Evolutionary conservation across 75 land plant genomes (phyloP), one percentile per base, ranked within the genome.

Genomic region (Cunninghamia lanceolata): DNA sequence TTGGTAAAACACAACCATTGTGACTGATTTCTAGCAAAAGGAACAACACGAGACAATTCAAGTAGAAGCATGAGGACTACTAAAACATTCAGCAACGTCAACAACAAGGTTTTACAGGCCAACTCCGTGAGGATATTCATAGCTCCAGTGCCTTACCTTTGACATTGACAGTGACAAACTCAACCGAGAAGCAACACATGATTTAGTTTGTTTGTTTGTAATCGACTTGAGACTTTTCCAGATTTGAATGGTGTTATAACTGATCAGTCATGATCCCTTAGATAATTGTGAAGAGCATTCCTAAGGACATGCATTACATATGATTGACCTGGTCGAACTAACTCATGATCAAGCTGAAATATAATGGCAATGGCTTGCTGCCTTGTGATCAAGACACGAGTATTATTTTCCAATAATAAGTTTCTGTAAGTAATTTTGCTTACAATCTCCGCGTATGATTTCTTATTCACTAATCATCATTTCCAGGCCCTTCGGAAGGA

Each of bases 401-500:
- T 56, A 4, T 56, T 56, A 3, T 17, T 56, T 56, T n/a, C 38
- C 4, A 73, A 11, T 73, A 73, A 73, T 9, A 73, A 11, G 75
- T 73, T 2, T 70, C 34, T n/a, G 30, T 21, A 25, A 63, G 68
- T 1, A 63, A 7, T 63, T n/a, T 63, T 25, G 16, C 36, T 73
- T 34, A 73, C 75, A 73, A 6, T 73, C 15, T 73, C 34, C 75
- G 2, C 34, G 2, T 11, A 13, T 32, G 75, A 34, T 73, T 73
- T 73, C 16, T 32, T 32, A 14, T 73, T 73, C 36, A 34, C 14
- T 25, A 63, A 34, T 73, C 75, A 35, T 28, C 28, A 40, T 59
- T 38, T 53, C 34, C 88, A 88, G 89, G 89, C 91, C 91, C n/a
- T 89, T 89, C 53, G 91, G 88, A 59, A 77, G 91, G 32, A 46